Evolutionary conservation across 2,329 filamentous ascomycete species (phyloP).

Genomic region (Stagonosporopsis cucurbitacearum): DNA sequence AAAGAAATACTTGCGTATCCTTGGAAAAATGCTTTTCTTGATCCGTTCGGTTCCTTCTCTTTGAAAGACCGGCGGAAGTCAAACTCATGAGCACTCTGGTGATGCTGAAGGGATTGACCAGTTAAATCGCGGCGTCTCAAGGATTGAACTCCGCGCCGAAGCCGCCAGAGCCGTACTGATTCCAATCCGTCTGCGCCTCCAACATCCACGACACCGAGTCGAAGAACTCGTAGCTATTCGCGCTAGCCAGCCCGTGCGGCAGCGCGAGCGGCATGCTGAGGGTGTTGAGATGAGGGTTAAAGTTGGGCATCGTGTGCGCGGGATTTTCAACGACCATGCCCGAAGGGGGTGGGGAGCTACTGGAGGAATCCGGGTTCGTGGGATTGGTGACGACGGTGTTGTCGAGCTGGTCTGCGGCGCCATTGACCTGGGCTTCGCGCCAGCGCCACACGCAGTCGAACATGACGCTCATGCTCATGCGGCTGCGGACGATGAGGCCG

Average conservation of each 20-base stretch:
- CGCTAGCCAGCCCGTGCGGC: constrained; percentile 58
- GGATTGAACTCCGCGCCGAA: constrained; percentile 44
- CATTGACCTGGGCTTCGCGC: constrained; percentile 69
- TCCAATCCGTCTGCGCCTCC: constrained; percentile 67
- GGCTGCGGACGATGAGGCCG: constrained; percentile 80
- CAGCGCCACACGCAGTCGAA: constrained; percentile 87
- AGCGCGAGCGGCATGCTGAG: constrained; percentile 64
- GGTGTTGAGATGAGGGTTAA: constrained; percentile 47
- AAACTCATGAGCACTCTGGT: no score
- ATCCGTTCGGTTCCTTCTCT: no score
- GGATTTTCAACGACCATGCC: constrained; percentile 41
- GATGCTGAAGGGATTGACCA: neutral
- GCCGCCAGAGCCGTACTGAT: constrained; percentile 34
- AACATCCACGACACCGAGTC: constrained; percentile 94
- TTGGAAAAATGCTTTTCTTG: neutral
- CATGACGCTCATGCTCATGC: constrained; percentile 84
- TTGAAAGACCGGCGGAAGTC: no score
- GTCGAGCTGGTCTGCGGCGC: constrained; percentile 55
- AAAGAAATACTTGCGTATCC: neutral
- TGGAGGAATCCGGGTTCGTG: constrained; percentile 78
- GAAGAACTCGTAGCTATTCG: constrained; percentile 71
- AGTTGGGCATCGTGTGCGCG: constrained; percentile 43
- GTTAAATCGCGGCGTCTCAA: constrained; percentile 14
- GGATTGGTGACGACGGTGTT: constrained; percentile 83
- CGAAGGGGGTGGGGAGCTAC: constrained; percentile 66